phyloP scores from a whole-genome alignment of 116 monocot species.

The Zostera marina region DNA sequence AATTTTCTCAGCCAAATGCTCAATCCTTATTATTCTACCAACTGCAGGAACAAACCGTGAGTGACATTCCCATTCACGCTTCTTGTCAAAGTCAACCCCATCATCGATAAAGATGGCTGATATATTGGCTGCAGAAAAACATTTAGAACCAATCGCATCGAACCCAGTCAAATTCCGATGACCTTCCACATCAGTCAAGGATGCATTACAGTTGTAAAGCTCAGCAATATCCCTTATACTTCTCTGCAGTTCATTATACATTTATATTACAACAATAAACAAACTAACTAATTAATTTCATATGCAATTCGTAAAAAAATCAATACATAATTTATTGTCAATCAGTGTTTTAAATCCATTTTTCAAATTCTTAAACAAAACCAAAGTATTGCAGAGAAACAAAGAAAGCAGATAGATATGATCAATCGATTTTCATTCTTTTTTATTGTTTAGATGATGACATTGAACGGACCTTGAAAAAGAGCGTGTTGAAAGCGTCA shows the following conservation, averaged over 20 bases:
- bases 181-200: conserved; percentile 39
- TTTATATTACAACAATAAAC: conserved; percentile 1
- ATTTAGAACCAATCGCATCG: conserved; percentile 38
- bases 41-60: conserved; percentile 46
- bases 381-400: too few species aligned
- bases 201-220: conserved; percentile 48
- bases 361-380: too few species aligned
- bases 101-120: conserved; percentile 77
- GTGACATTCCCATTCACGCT: conserved; percentile 75
- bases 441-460: too few species aligned
- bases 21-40: conserved; percentile 81
- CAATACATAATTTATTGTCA: too few species aligned
- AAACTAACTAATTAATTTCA: background rate
- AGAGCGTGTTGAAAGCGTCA: conserved; percentile 52
- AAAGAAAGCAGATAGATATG: too few species aligned
- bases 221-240: conserved; percentile 74
- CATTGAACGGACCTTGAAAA: conserved; percentile 57
- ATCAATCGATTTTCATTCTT: too few species aligned
- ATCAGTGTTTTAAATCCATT: too few species aligned
- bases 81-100: conserved; percentile 82
- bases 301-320: too few species aligned
- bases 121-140: conserved; percentile 70
- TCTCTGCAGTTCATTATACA: conserved; percentile 31
- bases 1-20: conserved; percentile 79
- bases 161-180: conserved; percentile 50